These are phyloP conservation scores for Mycena albidolilacea DNA, from an alignment of 768 basidiomycete species.

Conservation along the genomic window DNA sequence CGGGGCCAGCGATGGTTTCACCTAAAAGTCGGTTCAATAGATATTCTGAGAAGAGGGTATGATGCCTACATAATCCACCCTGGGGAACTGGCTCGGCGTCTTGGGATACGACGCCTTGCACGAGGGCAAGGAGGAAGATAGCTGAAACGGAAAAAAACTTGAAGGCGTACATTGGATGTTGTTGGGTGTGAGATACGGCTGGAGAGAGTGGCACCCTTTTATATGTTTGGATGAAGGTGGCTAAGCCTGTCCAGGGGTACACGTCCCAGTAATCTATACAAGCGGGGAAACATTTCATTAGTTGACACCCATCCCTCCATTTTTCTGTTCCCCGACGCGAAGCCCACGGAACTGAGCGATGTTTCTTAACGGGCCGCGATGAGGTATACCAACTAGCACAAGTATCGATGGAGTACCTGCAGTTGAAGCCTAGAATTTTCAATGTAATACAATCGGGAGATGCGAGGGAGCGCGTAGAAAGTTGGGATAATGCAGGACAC, in stretches of 20 bases:
- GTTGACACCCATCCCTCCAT: conserved; percentile 13
- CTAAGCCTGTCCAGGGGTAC: background rate
- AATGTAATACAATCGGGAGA: background rate
- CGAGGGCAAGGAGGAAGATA: conserved; percentile 20
- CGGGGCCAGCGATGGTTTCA: conserved; percentile 13
- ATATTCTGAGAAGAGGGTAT: background rate
- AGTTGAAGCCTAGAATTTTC: background rate
- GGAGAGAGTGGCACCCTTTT: background rate
- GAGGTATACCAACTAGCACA: background rate
- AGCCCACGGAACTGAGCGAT: background rate
- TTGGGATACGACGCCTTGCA: conserved; percentile 18
- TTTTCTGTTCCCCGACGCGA: background rate
- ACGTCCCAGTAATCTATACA: background rate
- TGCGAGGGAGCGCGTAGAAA: background rate
- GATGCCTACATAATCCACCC: conserved; percentile 12
- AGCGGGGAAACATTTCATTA: conserved; percentile 4
- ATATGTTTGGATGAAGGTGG: conserved; percentile 5
- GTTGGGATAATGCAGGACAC: background rate
- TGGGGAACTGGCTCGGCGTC: conserved; percentile 1
- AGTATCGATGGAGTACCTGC: background rate
- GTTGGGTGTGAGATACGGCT: background rate
- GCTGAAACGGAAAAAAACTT: conserved; percentile 19
- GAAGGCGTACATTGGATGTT: conserved; percentile 21
- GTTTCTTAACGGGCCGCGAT: background rate
- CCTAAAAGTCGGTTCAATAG: background rate